Conservation (phyloP, 768 basidiomycete genomes). For the Tulasnella sp. region DNA sequence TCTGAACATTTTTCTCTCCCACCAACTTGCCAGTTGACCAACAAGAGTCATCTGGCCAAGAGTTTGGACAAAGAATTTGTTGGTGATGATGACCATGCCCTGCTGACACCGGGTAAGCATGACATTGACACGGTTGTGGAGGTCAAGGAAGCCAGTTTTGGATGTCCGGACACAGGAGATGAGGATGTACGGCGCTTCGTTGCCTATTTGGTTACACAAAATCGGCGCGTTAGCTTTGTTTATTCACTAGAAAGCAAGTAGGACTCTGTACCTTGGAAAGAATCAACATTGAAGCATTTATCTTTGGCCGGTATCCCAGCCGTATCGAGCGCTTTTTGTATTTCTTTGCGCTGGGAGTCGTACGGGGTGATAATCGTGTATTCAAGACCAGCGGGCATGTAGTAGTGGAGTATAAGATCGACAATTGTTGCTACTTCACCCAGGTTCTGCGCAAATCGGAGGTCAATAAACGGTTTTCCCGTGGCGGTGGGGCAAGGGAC, state of each 20-base stretch:
- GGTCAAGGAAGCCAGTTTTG: conserved; percentile 50
- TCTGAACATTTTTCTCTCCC: conserved; percentile 22
- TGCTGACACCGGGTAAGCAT: conserved; percentile 73
- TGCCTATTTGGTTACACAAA: conserved; percentile 37
- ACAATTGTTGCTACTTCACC: conserved; percentile 45
- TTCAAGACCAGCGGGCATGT: conserved; percentile 33
- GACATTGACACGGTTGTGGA: conserved; percentile 64
- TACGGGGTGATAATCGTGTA: conserved; percentile 73
- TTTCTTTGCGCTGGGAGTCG: conserved; percentile 49
- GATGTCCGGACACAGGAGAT: conserved; percentile 56
- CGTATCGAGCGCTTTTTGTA: conserved; percentile 45
- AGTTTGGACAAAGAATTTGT: conserved; percentile 41
- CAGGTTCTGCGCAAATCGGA: not conserved
- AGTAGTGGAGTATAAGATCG: conserved; percentile 44
- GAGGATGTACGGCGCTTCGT: conserved; percentile 69
- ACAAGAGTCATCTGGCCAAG: conserved; percentile 41
- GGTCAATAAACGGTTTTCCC: not conserved
- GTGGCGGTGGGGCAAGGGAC: not conserved
- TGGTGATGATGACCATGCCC: conserved; percentile 66
- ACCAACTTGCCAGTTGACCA: conserved; percentile 27
- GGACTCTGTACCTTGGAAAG: conserved; percentile 52
- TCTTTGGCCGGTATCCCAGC: conserved; percentile 38
- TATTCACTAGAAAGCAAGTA: not conserved
- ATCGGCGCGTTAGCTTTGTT: too few relatives aligned
- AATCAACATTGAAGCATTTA: conserved; percentile 65